Base-by-base conservation (phyloP, 345 rosid genomes). In the Salix suchowensis region DNA sequence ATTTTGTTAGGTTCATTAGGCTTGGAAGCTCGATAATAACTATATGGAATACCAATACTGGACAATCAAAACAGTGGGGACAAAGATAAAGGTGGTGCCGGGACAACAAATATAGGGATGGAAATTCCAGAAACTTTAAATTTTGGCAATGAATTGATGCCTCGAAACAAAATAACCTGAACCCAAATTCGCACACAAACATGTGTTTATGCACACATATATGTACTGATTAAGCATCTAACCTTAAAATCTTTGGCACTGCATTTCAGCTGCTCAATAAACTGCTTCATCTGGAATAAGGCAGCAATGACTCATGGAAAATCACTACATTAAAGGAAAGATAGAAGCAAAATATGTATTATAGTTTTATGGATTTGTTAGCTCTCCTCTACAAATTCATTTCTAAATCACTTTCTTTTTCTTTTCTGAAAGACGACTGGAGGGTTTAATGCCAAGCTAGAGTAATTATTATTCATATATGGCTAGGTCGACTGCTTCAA, bases 231-330 rank as follows among this genome's bases (percentile, higher is more conserved):
- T 42, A 36, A 50, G 34, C 55, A 72, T 79, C 82, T 83, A 62
- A 94, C 97, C 89, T 85, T 87, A 65, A 79, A 80, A 42, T 81
- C 87, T 69, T 79, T 84, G 16, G 79, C 87, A 86, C 74, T 78
- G 86, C 74, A 65, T 83, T 85, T 85, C 80, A 85, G 55, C 80
- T 85, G 77, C 80, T 87, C 84, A 66, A 89, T 40, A 40, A 76
- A 85, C 67, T 81, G 84, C 83, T 86, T 88, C 79, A 84, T 82
- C 97, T 94, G 90, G 71, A 82, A 79, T 60, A 67, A 75, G 65
- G 74, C 26, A 80, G 73, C 37, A 48, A 75, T 72, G 69, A 70
- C 64, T 19, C 23, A 73, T 6, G 37, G 13, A 80, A 40, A 75
- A 67, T 19, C 16, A 19, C 11, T 8, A 3, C n/a, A 58, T 19